Conservation (phyloP, 78 protist species). For the Dictyostelium capitatum region DNA sequence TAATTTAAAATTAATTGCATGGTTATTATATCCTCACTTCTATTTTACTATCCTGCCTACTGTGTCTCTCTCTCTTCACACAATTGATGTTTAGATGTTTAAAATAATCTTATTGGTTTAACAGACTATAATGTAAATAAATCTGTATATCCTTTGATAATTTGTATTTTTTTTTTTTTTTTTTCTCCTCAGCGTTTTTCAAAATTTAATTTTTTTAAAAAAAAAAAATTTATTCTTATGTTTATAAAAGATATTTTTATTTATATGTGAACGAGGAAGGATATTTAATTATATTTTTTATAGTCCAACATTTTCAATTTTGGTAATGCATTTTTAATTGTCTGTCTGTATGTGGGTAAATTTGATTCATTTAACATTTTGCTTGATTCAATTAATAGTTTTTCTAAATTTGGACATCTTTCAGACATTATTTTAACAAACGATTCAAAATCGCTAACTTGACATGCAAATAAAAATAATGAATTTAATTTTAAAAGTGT, state of each 20-base stretch:
- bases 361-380: conserved; percentile 4
- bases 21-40: too few relatives aligned
- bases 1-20: too few relatives aligned
- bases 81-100: too few relatives aligned
- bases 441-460: background rate
- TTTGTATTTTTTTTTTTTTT: too few relatives aligned
- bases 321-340: background rate
- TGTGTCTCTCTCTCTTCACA: too few relatives aligned
- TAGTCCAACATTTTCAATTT: background rate
- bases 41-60: too few relatives aligned
- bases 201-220: background rate
- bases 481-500: conserved; percentile 22
- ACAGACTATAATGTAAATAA: too few relatives aligned
- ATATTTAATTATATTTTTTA: background rate
- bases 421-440: background rate
- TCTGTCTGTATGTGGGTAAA: background rate
- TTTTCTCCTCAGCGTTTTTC: too few relatives aligned
- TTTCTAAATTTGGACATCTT: conserved; percentile 6
- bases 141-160: too few relatives aligned
- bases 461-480: conserved; percentile 61
- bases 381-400: conserved; percentile 11
- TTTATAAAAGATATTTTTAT: too few relatives aligned
- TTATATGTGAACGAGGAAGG: too few relatives aligned
- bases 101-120: too few relatives aligned
- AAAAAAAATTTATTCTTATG: background rate